Evolutionary conservation across 2,329 filamentous ascomycete genomes (phyloP).

Genomic region (Aaosphaeria pasadenensis): DNA sequence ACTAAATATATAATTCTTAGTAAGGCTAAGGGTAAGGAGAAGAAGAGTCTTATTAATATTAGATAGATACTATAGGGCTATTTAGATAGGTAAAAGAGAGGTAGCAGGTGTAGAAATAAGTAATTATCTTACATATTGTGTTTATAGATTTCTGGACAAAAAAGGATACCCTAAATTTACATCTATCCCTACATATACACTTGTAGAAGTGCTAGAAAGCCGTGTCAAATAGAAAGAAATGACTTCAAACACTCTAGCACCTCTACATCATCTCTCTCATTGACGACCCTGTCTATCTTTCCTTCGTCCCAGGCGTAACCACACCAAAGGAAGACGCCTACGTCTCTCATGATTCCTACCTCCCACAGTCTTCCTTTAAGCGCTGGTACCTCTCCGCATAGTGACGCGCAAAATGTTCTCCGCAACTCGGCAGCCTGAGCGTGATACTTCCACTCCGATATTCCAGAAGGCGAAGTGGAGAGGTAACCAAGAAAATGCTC

Average conservation of each 20-base stretch:
- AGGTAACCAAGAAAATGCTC: conserved; percentile 57
- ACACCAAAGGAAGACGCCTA: conserved; percentile 63
- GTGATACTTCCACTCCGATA: conserved; percentile 48
- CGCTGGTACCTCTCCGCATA: conserved; percentile 37
- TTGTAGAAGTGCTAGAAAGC: too few relatives aligned
- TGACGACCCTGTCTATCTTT: conserved; percentile 56
- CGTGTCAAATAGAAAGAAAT: too few relatives aligned
- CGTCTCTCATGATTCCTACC: conserved; percentile 41
- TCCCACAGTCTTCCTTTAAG: conserved; percentile 31
- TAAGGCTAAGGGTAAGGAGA: too few relatives aligned
- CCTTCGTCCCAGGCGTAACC: conserved; percentile 64
- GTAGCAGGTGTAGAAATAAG: too few relatives aligned
- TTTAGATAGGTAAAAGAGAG: too few relatives aligned
- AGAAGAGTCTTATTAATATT: too few relatives aligned
- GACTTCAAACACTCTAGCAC: conserved; percentile 55
- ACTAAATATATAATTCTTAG: too few relatives aligned
- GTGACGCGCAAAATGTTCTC: conserved; percentile 49
- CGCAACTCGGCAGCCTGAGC: conserved; percentile 44
- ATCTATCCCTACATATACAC: too few relatives aligned
- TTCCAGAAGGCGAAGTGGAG: conserved; percentile 6
- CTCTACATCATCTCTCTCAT: conserved; percentile 52
- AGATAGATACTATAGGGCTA: too few relatives aligned
- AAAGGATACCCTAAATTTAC: too few relatives aligned
- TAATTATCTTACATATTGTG: too few relatives aligned
- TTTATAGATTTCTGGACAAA: too few relatives aligned